Evolutionary conservation across 805 yeast genomes (phyloP).

Genomic region (Debaryomyces hansenii): DNA sequence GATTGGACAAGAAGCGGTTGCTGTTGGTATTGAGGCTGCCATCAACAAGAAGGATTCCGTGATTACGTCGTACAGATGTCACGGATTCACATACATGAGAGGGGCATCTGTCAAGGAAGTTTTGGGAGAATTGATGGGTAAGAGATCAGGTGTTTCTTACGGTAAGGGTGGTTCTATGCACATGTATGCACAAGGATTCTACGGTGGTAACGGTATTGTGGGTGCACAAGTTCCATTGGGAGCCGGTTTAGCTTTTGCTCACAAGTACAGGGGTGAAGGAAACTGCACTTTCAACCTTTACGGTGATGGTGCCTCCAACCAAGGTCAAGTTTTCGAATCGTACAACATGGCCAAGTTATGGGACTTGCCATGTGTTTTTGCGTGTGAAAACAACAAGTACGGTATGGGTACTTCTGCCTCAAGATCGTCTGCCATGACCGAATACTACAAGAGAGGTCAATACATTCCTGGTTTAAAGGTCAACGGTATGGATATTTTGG

Average conservation of each 20-base stretch:
- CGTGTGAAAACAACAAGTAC: constrained; percentile 98
- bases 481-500: constrained; percentile 97
- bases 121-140: constrained; percentile 95
- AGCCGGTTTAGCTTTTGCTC: constrained; percentile 98
- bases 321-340: constrained; percentile 97
- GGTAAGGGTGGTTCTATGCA: constrained; percentile 99
- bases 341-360: constrained; percentile 99
- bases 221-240: constrained; percentile 99
- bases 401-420: constrained; percentile 99
- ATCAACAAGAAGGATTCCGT: constrained; percentile 81
- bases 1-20: constrained; percentile 98
- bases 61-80: constrained; percentile 98
- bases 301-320: constrained; percentile 99
- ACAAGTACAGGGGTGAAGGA: constrained; percentile 80
- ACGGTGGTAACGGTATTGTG: constrained; percentile 99
- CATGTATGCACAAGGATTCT: constrained; percentile 93
- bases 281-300: constrained; percentile 85
- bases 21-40: constrained; percentile 97
- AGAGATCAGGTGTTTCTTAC: constrained; percentile 88
- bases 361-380: constrained; percentile 92
- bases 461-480: constrained; percentile 98
- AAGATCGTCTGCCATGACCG: constrained; percentile 94
- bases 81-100: constrained; percentile 96
- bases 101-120: constrained; percentile 90
- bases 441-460: constrained; percentile 98